Conservation (phyloP, 192 early-diverging fungal species). For the Gamsiella multidivaricata region DNA sequence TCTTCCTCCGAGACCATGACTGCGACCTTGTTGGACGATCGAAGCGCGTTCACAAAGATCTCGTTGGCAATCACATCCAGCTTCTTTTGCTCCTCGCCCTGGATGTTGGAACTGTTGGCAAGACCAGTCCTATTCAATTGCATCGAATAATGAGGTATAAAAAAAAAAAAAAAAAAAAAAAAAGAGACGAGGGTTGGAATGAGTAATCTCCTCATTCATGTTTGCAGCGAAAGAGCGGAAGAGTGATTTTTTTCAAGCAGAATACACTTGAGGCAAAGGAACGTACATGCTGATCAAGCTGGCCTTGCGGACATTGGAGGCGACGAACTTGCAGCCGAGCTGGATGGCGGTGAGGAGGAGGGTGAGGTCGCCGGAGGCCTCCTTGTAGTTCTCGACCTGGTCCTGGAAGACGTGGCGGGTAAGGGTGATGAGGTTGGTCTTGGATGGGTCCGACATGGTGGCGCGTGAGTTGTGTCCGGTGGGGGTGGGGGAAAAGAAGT, state of each 20-base stretch:
- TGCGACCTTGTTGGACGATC: slow-evolving; percentile 88
- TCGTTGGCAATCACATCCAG: slow-evolving; percentile 97
- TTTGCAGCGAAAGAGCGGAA: too few relatives aligned
- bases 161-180: background rate
- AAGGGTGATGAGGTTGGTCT: slow-evolving; percentile 93
- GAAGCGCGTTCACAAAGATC: slow-evolving; percentile 96
- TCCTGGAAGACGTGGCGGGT: slow-evolving; percentile 91
- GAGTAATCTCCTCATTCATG: too few relatives aligned
- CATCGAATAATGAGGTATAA: too few relatives aligned
- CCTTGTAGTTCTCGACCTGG: slow-evolving; percentile 83
- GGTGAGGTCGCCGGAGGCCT: slow-evolving; percentile 94
- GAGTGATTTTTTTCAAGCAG: background rate
- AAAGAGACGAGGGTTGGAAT: too few relatives aligned
- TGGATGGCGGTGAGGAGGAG: slow-evolving; percentile 90
- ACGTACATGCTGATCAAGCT: slow-evolving; percentile 92
- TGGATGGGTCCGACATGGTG: slow-evolving; percentile 47
- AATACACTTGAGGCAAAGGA: background rate
- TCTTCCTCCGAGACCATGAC: slow-evolving; percentile 98
- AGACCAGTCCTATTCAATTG: slow-evolving; percentile 84
- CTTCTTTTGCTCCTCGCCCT: slow-evolving; percentile 96
- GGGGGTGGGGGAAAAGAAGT: slow-evolving; percentile 1
- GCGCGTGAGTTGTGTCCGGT: background rate
- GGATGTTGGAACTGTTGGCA: slow-evolving; percentile 86
- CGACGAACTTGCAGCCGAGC: slow-evolving; percentile 97
- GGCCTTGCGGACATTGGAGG: slow-evolving; percentile 96